Evolutionary conservation across 2,329 filamentous ascomycete genomes (phyloP), one percentile per base, ranked within the genome.

Genomic region (Celoporthe dispersa): DNA sequence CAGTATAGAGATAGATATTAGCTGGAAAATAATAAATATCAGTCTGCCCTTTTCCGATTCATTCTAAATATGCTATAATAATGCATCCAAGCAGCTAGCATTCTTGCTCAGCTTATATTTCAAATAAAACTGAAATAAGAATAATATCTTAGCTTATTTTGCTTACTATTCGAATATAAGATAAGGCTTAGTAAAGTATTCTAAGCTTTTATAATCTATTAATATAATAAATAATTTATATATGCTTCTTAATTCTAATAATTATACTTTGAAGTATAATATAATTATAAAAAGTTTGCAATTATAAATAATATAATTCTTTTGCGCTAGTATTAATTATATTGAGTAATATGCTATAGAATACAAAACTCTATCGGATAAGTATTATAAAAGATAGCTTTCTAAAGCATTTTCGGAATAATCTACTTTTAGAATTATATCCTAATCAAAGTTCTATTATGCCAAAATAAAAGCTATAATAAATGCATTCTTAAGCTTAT

Each of bases 221-320:
- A 57, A 33, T 2, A 57, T 57, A 11, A 19, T 57, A 57, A 57
- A 57, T 16, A 57, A 1, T 3, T 16, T 28, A 16, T 16, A 57
- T 31, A 57, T 57, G 33, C 7, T 57, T 1, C 7, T 2, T 9
- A 57, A 19, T 19, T 57, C 8, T 0, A 7, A 25, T 57, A 57
- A 57, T 33, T 57, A 57, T 31, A 31, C 12, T 33, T 57, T 57
- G 2, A 31, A 33, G 4, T 31, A 57, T 5, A 33, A 57, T 1
- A 57, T 57, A 33, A 33, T 33, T 31, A 4, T 16, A 25, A 57
- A 57, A 1, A 57, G 9, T 14, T 31, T 11, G 0, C 5, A 25
- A 57, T 57, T 57, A 57, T 57, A 57, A 33, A 57, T 31, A 33
- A 33, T 57, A 57, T 57, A 57, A 57, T 57, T 57, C 12, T 12